A percentile compares a stretch with the other conserved stretches of the same genome.
Evolutionary conservation across 805 yeast genomes (phyloP).

Genomic region (Candida ponderosae): DNA sequence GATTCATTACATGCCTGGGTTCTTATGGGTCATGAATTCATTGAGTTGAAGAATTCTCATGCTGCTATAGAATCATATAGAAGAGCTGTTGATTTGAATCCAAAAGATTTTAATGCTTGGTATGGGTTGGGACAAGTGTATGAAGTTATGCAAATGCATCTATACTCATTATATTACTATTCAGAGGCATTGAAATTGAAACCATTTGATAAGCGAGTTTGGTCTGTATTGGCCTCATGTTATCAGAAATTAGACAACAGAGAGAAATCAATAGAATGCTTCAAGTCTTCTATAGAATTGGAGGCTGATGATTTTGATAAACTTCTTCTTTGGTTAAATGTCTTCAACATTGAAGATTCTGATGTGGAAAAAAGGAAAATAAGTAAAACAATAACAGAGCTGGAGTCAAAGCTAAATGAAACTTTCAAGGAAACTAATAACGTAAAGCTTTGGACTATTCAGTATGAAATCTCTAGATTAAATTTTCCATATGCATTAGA

Average conservation of each 20-base stretch:
- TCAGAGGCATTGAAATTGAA: constrained; percentile 84
- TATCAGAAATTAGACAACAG: constrained; percentile 69
- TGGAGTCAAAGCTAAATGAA: background rate
- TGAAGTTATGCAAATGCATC: constrained; percentile 91
- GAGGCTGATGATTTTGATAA: constrained; percentile 49
- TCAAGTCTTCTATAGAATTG: constrained; percentile 62
- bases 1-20: constrained; percentile 93
- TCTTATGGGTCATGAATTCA: constrained; percentile 97
- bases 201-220: constrained; percentile 87
- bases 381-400: constrained; percentile 12
- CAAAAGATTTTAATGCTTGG: constrained; percentile 94
- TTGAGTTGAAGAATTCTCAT: constrained; percentile 90
- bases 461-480: too few species aligned
- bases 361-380: constrained; percentile 55
- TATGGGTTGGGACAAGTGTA: constrained; percentile 98
- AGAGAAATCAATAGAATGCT: constrained; percentile 72
- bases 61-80: constrained; percentile 96
- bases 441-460: background rate
- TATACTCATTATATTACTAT: constrained; percentile 86
- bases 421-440: background rate
- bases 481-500: background rate
- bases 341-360: constrained; percentile 45
- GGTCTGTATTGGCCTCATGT: constrained; percentile 92
- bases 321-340: constrained; percentile 34
- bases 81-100: constrained; percentile 84